These are phyloP conservation scores for Auricularia sp. DNA, from an alignment of 768 basidiomycete species.

Conservation along the genomic window DNA sequence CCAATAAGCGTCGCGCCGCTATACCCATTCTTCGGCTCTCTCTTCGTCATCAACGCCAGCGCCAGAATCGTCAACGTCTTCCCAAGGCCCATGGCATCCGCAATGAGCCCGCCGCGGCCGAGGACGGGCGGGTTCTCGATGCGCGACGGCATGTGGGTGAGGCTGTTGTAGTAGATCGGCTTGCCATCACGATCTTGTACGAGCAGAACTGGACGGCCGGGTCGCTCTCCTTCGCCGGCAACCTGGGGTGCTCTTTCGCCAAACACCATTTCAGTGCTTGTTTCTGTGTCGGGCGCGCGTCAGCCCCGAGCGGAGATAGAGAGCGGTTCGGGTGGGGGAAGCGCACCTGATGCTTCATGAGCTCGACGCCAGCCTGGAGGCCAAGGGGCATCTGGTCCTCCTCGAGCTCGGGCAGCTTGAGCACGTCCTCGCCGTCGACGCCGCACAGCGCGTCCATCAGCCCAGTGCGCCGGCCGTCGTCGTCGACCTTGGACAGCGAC, in stretches of 20 bases:
- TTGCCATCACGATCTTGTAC: constrained; percentile 39
- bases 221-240: constrained; percentile 59
- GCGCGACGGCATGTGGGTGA: constrained; percentile 14
- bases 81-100: constrained; percentile 85
- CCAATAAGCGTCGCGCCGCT: constrained; percentile 70
- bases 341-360: constrained; percentile 73
- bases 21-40: constrained; percentile 27
- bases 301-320: background rate
- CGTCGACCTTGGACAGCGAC: constrained; percentile 65
- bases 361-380: constrained; percentile 44
- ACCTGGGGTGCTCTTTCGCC: constrained; percentile 62
- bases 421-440: constrained; percentile 40
- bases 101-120: constrained; percentile 79
- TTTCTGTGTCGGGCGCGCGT: constrained; percentile 31
- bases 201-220: constrained; percentile 88
- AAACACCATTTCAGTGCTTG: constrained; percentile 87
- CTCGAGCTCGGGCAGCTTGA: constrained; percentile 48
- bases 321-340: background rate
- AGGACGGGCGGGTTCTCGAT: constrained; percentile 44
- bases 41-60: constrained; percentile 67
- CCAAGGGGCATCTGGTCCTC: constrained; percentile 59
- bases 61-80: constrained; percentile 88
- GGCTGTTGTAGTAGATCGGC: constrained; percentile 63
- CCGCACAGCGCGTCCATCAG: constrained; percentile 62
- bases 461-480: constrained; percentile 61